Conservation (phyloP, 2,329 filamentous ascomycete genomes). For the Dothidotthia symphoricarpi region DNA sequence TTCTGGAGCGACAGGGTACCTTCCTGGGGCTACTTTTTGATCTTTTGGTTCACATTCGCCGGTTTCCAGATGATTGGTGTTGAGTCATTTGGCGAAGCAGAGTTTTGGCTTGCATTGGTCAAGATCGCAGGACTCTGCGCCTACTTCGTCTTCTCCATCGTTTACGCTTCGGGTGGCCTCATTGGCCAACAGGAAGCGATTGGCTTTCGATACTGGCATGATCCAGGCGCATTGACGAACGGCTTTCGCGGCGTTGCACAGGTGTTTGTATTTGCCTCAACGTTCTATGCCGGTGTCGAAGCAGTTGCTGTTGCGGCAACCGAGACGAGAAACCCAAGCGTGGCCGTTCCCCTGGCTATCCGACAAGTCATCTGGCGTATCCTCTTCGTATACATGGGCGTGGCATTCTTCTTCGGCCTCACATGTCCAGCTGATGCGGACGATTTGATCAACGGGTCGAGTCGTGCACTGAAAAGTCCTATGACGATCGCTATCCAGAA, state of each 20-base stretch:
- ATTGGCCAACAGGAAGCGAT: slow-evolving; percentile 33
- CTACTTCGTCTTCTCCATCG: slow-evolving; percentile 44
- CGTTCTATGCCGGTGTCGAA: slow-evolving; percentile 43
- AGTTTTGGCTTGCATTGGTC: slow-evolving; percentile 45
- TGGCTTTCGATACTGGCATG: slow-evolving; percentile 41
- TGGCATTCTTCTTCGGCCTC: slow-evolving; percentile 54
- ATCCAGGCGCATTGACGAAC: slow-evolving; percentile 43
- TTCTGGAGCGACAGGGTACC: slow-evolving; percentile 61
- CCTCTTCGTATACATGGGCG: slow-evolving; percentile 46
- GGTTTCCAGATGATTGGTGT: slow-evolving; percentile 44
- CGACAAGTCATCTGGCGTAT: slow-evolving; percentile 47
- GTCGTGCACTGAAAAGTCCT: slow-evolving; percentile 62
- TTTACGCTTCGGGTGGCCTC: slow-evolving; percentile 37
- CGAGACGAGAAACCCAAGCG: slow-evolving; percentile 44
- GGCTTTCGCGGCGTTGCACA: slow-evolving; percentile 45
- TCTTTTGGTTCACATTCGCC: slow-evolving; percentile 43
- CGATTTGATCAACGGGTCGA: slow-evolving; percentile 60
- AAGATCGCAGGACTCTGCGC: slow-evolving; percentile 42
- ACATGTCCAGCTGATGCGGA: slow-evolving; percentile 67
- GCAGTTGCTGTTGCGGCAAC: slow-evolving; percentile 39
- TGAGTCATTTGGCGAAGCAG: slow-evolving; percentile 44
- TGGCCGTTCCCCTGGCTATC: slow-evolving; percentile 50
- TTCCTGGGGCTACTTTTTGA: slow-evolving; percentile 44
- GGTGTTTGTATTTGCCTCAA: slow-evolving; percentile 46
- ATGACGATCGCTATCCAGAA: slow-evolving; percentile 57